phyloP scores from a whole-genome alignment of 176 grass and related monocot species.

The Pontederia crassipes region DNA sequence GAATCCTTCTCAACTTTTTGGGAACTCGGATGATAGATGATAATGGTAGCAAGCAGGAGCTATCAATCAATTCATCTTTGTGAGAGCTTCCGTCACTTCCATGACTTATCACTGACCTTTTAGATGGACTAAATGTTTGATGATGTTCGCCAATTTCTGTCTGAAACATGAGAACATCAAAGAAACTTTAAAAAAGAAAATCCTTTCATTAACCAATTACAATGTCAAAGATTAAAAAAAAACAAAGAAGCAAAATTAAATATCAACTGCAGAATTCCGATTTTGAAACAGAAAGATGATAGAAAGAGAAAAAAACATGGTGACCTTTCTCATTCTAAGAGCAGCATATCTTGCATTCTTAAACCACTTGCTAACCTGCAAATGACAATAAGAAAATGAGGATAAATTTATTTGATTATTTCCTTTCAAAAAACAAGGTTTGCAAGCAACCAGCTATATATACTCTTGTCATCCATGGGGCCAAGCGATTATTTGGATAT shows the following conservation, averaged over 20 bases:
- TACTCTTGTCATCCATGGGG: not conserved
- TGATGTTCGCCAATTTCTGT: slow-evolving; percentile 9
- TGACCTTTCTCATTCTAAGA: slow-evolving; percentile 71
- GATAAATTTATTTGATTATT: slow-evolving; percentile 4
- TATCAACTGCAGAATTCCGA: not conserved
- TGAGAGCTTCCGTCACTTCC: slow-evolving; percentile 25
- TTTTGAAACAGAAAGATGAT: not conserved
- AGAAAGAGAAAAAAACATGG: slow-evolving; percentile 4
- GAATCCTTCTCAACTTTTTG: slow-evolving; percentile 28
- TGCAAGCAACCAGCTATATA: not conserved
- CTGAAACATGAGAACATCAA: slow-evolving; percentile 18
- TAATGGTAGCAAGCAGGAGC: slow-evolving; percentile 36
- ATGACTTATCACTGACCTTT: slow-evolving; percentile 13
- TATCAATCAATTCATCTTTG: slow-evolving; percentile 32
- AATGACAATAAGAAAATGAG: slow-evolving; percentile 18
- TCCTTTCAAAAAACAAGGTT: not conserved
- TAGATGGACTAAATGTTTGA: slow-evolving; percentile 18
- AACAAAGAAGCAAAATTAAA: not conserved
- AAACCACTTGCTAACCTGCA: slow-evolving; percentile 90
- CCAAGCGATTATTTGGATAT: not conserved
- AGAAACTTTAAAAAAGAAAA: slow-evolving; percentile 1
- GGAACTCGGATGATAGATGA: slow-evolving; percentile 47
- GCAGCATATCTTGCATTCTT: slow-evolving; percentile 92
- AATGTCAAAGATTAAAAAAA: not conserved
- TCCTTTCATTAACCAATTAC: not conserved